Conservation (phyloP, 805 yeast genomes). For the Cyberlindnera mississippiensis region DNA sequence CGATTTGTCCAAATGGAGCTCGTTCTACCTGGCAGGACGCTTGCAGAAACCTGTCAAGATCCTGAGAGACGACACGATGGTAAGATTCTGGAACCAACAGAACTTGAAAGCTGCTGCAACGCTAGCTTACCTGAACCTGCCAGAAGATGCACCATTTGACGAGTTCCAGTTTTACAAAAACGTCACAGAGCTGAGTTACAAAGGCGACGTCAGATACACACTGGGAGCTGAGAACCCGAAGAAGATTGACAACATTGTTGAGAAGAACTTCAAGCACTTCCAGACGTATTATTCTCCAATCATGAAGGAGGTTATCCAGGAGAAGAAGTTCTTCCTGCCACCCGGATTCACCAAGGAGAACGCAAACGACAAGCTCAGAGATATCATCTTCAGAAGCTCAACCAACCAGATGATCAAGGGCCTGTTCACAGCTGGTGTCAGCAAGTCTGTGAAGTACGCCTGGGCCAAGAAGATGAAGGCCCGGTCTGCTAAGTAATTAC, state of each 20-base stretch:
- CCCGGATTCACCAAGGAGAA: constrained; percentile 37
- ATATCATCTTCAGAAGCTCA: constrained; percentile 67
- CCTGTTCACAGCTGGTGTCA: constrained; percentile 77
- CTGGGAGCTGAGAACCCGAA: constrained; percentile 90
- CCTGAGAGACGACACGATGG: constrained; percentile 57
- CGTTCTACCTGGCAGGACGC: constrained; percentile 87
- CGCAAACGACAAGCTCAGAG: constrained; percentile 35
- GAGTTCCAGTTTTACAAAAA: constrained; percentile 69
- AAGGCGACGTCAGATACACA: constrained; percentile 85
- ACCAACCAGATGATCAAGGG: constrained; percentile 79
- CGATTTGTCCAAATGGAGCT: constrained; percentile 82
- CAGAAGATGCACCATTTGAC: constrained; percentile 38
- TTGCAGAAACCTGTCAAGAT: constrained; percentile 90
- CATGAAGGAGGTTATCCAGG: constrained; percentile 33
- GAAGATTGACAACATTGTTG: constrained; percentile 82
- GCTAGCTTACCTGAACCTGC: constrained; percentile 39
- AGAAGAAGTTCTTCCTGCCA: constrained; percentile 33
- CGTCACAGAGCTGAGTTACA: constrained; percentile 76
- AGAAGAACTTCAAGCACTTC: constrained; percentile 67
- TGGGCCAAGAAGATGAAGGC: constrained; percentile 57
- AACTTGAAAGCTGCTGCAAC: constrained; percentile 78
- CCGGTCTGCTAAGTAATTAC: too few relatives aligned
- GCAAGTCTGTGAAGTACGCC: constrained; percentile 69
- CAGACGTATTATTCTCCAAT: constrained; percentile 69
- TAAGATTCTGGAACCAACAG: constrained; percentile 65